Evolutionary conservation across 345 rosid genomes (phyloP).

Genomic region (Hibiscus syriacus): DNA sequence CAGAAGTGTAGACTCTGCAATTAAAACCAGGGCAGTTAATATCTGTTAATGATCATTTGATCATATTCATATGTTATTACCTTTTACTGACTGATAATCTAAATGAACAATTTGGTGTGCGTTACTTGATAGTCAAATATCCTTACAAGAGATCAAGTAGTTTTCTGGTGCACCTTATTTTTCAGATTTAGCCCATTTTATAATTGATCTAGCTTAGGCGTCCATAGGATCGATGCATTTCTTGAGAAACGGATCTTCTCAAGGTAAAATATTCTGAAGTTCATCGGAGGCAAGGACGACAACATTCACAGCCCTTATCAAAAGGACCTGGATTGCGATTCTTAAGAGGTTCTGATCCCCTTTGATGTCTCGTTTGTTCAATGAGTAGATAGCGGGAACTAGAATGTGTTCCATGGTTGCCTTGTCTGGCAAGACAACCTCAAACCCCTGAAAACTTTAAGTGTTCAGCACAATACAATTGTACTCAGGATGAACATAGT

Average conservation of each 20-base stretch:
- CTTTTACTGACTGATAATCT: background rate
- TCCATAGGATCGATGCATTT: slow-evolving; percentile 65
- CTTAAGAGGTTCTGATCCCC: slow-evolving; percentile 54
- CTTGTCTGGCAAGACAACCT: slow-evolving; percentile 59
- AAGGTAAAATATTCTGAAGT: slow-evolving; percentile 40
- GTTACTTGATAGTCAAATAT: background rate
- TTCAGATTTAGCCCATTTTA: slow-evolving; percentile 41
- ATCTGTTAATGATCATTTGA: background rate
- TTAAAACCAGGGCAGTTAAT: background rate
- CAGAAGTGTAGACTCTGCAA: background rate
- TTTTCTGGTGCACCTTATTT: slow-evolving; percentile 9
- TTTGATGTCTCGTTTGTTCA: slow-evolving; percentile 42
- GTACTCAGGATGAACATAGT: background rate
- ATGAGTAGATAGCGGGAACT: slow-evolving; percentile 43
- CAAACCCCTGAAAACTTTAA: slow-evolving; percentile 51
- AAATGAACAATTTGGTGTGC: background rate
- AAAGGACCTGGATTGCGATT: slow-evolving; percentile 49
- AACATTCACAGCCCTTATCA: slow-evolving; percentile 47
- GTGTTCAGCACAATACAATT: background rate
- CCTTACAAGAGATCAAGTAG: background rate
- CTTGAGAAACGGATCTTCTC: slow-evolving; percentile 48
- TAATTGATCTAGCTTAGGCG: slow-evolving; percentile 46
- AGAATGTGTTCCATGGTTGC: slow-evolving; percentile 49
- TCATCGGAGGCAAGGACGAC: slow-evolving; percentile 64
- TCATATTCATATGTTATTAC: background rate